These are phyloP conservation scores for Steccherinum ochraceum DNA, from an alignment of 768 basidiomycete species.

Conservation along the genomic window DNA sequence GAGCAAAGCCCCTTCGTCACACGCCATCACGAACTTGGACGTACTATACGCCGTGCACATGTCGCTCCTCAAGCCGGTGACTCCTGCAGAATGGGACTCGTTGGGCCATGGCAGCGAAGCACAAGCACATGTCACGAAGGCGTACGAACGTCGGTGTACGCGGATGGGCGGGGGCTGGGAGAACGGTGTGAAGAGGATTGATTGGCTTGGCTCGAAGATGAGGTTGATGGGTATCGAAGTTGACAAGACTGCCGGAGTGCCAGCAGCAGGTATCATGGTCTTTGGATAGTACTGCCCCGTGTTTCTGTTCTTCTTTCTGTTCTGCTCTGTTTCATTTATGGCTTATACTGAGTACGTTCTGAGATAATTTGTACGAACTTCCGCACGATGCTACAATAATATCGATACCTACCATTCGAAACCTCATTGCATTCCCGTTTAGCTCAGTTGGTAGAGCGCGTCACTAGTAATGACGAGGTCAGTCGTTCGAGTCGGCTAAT, in stretches of 20 bases:
- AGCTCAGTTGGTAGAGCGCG: background rate
- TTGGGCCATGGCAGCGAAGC: constrained; percentile 48
- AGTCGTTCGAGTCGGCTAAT: constrained; percentile 12
- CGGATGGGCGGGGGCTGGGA: constrained; percentile 63
- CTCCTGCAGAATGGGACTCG: constrained; percentile 57
- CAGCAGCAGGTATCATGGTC: background rate
- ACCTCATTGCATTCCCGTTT: background rate
- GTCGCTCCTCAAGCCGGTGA: constrained; percentile 49
- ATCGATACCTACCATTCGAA: background rate
- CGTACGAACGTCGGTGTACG: constrained; percentile 58
- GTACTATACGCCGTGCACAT: constrained; percentile 54
- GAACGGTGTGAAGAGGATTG: constrained; percentile 56
- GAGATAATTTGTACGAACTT: background rate
- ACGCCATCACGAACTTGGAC: constrained; percentile 53
- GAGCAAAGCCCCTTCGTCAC: constrained; percentile 14
- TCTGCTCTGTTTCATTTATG: too few species aligned
- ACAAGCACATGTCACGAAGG: constrained; percentile 54
- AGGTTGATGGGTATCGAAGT: constrained; percentile 56
- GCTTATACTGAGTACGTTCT: too few species aligned
- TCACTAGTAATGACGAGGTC: constrained; percentile 10
- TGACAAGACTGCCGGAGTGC: constrained; percentile 33
- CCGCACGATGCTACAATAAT: background rate
- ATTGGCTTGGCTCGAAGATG: constrained; percentile 61
- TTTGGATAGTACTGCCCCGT: too few species aligned
- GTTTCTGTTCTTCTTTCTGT: too few species aligned